Base-by-base conservation (phyloP, 2,329 filamentous ascomycete genomes). In the Fusarium multiceps region DNA sequence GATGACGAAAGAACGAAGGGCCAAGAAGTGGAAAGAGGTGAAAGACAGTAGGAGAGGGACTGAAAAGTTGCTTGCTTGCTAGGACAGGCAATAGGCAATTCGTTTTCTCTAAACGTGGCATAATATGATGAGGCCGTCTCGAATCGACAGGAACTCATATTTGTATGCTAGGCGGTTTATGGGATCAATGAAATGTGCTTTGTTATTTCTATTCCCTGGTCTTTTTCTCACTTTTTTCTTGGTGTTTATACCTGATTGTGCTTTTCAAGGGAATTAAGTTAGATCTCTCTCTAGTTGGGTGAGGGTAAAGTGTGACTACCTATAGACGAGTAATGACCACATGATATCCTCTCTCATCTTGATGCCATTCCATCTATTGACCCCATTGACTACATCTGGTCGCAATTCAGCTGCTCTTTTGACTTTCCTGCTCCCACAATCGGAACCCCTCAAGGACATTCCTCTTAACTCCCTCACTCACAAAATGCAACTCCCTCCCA, bases 381-480 rank as follows among this genome's bases (percentile, higher is more conserved):
- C 43, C 4, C 7, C 37, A 14, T 21, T 25, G 16, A 37, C 27
- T 25, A 28, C 18, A 43, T 18, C 9, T 20, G 25, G 21, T 18
- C 12, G 45, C 42, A 20, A 21, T 25, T 55, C n/a, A 47, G 27
- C 49, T 47, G 13, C 16, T 49, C 25, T 32, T 18, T 37, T 45
- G 18, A 21, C 41, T 51, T 18, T 71, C 63, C 51, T 74, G 57
- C 43, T 53, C 67, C 67, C 67, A 70, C 11, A 77, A 46, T 6
- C 78, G 68, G 56, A 81, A 81, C 7, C 75, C 78, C 20, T 80
- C 76, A 27, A 82, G 50, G 2, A 81, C 63, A 12, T 72, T 65
- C 37, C 73, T 73, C 68, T 70, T 75, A 46, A 78, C 77, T 18
- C 75, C 76, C 45, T 75, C 73, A 55, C 75, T 80, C 47, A 78